phyloP scores from a whole-genome alignment of 257 asterid genomes.

The Rubia yunnanensis region DNA sequence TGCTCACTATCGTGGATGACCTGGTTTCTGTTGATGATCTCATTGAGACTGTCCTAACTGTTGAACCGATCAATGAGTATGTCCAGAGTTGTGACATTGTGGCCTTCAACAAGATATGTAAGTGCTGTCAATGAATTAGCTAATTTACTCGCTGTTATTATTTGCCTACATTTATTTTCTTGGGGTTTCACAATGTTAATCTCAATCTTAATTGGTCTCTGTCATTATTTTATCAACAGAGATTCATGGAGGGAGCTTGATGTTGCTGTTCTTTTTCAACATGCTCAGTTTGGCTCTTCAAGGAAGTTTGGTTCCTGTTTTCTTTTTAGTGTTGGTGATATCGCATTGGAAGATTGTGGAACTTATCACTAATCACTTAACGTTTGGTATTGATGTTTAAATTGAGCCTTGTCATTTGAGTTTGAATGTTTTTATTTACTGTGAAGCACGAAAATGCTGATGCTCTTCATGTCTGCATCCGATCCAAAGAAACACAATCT shows the following conservation, averaged over 20 bases:
- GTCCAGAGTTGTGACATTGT: constrained; percentile 62
- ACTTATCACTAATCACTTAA: not conserved
- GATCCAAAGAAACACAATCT: too few species aligned
- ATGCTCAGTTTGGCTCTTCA: not conserved
- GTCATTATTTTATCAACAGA: not conserved
- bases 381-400: too few species aligned
- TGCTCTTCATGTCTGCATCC: too few species aligned
- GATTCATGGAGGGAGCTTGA: not conserved
- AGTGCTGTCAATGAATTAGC: constrained; percentile 6
- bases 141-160: not conserved
- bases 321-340: not conserved
- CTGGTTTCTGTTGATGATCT: constrained; percentile 30
- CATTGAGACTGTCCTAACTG: constrained; percentile 27
- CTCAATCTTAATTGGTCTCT: not conserved
- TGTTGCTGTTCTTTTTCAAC: not conserved
- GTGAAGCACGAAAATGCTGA: too few species aligned
- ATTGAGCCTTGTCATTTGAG: too few species aligned
- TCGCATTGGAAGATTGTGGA: too few species aligned
- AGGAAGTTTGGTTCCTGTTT: not conserved
- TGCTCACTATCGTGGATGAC: constrained; percentile 38
- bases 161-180: not conserved
- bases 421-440: too few species aligned
- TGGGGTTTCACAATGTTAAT: not conserved
- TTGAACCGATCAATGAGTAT: constrained; percentile 40
- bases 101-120: constrained; percentile 61